Base-by-base conservation (phyloP, 192 early-diverging fungal species). In the Backusella circina region DNA sequence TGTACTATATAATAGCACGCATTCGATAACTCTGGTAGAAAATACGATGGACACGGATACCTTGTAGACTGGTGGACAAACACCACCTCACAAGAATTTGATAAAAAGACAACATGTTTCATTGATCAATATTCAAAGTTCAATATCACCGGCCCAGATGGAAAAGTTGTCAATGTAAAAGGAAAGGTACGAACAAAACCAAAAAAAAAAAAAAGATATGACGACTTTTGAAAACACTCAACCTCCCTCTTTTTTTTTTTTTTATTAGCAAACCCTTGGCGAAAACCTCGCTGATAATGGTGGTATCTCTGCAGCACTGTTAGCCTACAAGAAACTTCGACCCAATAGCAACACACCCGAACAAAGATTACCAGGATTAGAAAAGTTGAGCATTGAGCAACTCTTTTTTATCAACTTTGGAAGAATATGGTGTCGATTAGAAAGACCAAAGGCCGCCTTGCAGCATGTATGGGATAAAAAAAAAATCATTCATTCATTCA, bases 271-370 rank as follows among this genome's bases (percentile, higher is more conserved):
- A 47, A 91, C 91, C 0, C 67, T 92, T 2, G 82, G 83, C 21
- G 92, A 93, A 79, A 93, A 92, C 67, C 61, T 93, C 23, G 88
- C 92, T 6, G 92, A 93, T 70, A 91, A 91, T 70, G 92, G 91
- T 68, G 92, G 92, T 5, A 23, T 91, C 9, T 73, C 80, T 51
- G 79, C 78, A 2, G 75, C 90, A 6, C 84, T 65, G 18, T 73
- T 82, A 65, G 88, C 84, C 10, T 92, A 83, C 83, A 35, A 21
- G n/a, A 9, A 79, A 2, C 78, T 80, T 64, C 78, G 80, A 23
- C 76, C 78, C 2, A 84, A 70, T 15, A 72, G 77, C 44, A 15
- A 10, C 3, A 9, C 13, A 21, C 44, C 10, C 23, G 50, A 76
- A 36, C 31, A 18, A 16, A 32, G 74, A 10, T 71, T 87, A 12